Conservation (phyloP, 75 land plant species). For the Pinus taeda region DNA sequence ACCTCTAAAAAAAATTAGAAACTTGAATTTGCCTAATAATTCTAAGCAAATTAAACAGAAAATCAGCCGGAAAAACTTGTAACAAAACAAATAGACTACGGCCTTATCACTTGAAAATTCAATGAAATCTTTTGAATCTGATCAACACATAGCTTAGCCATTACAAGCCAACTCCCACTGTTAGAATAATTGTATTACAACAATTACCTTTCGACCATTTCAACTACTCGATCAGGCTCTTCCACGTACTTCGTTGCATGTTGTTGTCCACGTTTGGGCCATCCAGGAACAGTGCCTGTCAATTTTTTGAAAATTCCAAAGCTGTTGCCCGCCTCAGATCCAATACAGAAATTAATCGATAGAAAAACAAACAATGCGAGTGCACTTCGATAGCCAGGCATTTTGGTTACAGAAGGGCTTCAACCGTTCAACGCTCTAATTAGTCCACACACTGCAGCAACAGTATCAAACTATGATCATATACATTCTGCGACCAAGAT, state of each 20-base stretch:
- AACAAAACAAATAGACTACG: too few species aligned
- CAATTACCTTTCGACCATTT: slow-evolving; percentile 2
- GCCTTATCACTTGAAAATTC: too few species aligned
- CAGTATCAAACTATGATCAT: neutral
- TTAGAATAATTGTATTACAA: too few species aligned
- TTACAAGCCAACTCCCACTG: too few species aligned
- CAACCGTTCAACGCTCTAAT: neutral
- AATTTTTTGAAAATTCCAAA: neutral
- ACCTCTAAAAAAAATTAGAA: too few species aligned
- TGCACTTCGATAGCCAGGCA: neutral
- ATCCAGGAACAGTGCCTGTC: neutral
- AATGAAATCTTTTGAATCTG: too few species aligned
- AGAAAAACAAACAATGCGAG: neutral
- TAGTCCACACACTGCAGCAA: neutral
- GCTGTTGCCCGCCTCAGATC: neutral
- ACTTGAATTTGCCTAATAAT: too few species aligned
- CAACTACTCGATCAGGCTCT: neutral
- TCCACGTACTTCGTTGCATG: neutral
- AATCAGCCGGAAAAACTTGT: too few species aligned
- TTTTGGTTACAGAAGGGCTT: neutral
- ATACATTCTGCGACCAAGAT: too few species aligned
- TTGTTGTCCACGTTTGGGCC: too few species aligned
- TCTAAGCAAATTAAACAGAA: too few species aligned
- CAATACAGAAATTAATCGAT: neutral
- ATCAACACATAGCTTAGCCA: too few species aligned